Evolutionary conservation across 495 filamentous ascomycete genomes (phyloP).

Genomic region (Xeromyces bisporus): DNA sequence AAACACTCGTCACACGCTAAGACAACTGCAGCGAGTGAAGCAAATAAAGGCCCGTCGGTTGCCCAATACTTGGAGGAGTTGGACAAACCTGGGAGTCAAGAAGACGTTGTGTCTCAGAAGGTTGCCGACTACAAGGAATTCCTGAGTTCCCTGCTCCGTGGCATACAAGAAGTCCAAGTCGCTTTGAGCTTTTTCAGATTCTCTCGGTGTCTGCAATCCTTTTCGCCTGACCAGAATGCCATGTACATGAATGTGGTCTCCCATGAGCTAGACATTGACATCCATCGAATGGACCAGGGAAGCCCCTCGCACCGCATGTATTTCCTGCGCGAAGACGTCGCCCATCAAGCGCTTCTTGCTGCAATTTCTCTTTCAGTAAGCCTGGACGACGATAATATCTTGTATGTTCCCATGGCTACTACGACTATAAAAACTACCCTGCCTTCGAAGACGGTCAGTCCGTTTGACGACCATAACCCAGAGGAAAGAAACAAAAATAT

Average conservation of each 20-base stretch:
- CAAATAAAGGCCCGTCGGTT: slow-evolving; percentile 39
- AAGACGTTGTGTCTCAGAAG: slow-evolving; percentile 63
- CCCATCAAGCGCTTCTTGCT: slow-evolving; percentile 85
- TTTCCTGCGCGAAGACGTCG: slow-evolving; percentile 81
- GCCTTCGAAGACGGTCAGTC: slow-evolving; percentile 82
- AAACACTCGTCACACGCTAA: slow-evolving; percentile 15
- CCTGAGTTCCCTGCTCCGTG: slow-evolving; percentile 71
- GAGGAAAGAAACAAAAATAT: slow-evolving; percentile 91
- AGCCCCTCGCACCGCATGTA: slow-evolving; percentile 98
- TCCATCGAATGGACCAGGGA: slow-evolving; percentile 83
- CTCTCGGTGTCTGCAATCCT: slow-evolving; percentile 52
- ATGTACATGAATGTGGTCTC: slow-evolving; percentile 75
- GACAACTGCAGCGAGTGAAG: slow-evolving; percentile 20
- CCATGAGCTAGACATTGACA: slow-evolving; percentile 87
- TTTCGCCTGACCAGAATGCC: slow-evolving; percentile 47
- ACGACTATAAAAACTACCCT: slow-evolving; percentile 89
- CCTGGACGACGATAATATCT: slow-evolving; percentile 76
- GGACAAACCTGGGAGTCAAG: slow-evolving; percentile 50
- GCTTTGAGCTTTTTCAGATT: slow-evolving; percentile 84
- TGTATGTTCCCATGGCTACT: slow-evolving; percentile 96
- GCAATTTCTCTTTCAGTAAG: slow-evolving; percentile 85
- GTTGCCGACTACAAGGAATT: slow-evolving; percentile 92
- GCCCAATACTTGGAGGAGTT: slow-evolving; percentile 65
- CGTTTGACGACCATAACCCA: slow-evolving; percentile 52
- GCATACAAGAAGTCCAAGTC: slow-evolving; percentile 91